Base-by-base conservation (phyloP, 371 early-diverging fungal species). In the Mucor saturninus region DNA sequence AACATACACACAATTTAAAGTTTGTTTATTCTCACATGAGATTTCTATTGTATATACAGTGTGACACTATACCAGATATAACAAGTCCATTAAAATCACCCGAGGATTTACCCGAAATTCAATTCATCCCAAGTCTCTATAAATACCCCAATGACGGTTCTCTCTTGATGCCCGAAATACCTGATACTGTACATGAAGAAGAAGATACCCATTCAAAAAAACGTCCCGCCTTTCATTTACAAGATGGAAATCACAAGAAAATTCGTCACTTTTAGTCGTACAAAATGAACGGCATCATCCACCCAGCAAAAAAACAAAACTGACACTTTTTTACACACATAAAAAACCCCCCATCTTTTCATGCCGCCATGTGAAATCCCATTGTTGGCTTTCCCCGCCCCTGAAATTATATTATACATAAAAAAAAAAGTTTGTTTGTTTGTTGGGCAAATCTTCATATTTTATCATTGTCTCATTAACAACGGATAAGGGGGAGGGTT, bases 121-220 rank as follows among this genome's bases (percentile, higher is more conserved):
- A 32, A 45, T 29, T 32, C 11, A 56, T 32, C 3, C 69, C 72
- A 37, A 21, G 53, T 13, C 65, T 80, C 11, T 80, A 80, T 59
- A 79, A 81, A 56, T 81, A 73, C 52, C 78, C 78, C 35, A 72
- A 73, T 5, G 82, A 81, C 59, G 79, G 79, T 3, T 71, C 81
- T 5, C 63, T 80, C 8, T 62, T 80, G 13, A 80, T 74, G 66
- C 74, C 74, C 13, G 74, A 74, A 51, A 64, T 74, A 1, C 68
- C 71, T n/a, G 71, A 74, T 52, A 43, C 15, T 5, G 5, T 13
- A 5, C 5, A n/a, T 43, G 43, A 43, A 43, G 43, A 43, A n/a
- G 43, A 43, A 43, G 43, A 43, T 43, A 43, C 43, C 43, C 13
- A 43, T n/a, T 43, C 8, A 43, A 43, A 43, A n/a, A 43, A 43